A percentile compares a stretch with the other conserved stretches of the same genome.
phyloP scores from a whole-genome alignment of 805 yeast species.

The Starmerella floricola region DNA sequence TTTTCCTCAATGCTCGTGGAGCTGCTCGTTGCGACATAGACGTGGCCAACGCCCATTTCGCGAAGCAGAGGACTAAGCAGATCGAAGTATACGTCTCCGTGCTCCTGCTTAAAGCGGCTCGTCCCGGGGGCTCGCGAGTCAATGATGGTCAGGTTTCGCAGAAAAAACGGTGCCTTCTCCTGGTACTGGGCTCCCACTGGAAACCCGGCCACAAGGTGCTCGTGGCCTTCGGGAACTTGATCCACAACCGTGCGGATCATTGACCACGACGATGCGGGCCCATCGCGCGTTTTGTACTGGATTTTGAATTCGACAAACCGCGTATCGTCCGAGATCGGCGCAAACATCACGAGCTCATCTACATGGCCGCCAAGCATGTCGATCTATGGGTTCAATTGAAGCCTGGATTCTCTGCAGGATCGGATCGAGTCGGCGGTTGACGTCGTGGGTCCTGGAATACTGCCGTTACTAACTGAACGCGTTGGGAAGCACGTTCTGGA shows the following conservation, averaged over 20 bases:
- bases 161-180: constrained; percentile 19
- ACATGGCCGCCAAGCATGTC: background rate
- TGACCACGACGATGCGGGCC: constrained; percentile 7
- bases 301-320: constrained; percentile 12
- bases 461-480: too few species aligned
- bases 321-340: constrained; percentile 8
- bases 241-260: constrained; percentile 8
- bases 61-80: constrained; percentile 28
- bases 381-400: too few species aligned
- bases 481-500: too few species aligned
- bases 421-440: too few species aligned
- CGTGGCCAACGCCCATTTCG: constrained; percentile 27
- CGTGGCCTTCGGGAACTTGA: constrained; percentile 3
- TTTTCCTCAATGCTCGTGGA: constrained; percentile 26
- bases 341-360: constrained; percentile 7
- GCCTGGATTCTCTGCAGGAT: too few species aligned
- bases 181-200: constrained; percentile 13
- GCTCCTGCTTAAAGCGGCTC: constrained; percentile 2
- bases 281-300: background rate
- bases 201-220: constrained; percentile 9
- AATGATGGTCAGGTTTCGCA: constrained; percentile 26
- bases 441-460: too few species aligned
- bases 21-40: constrained; percentile 28
- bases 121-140: constrained; percentile 29
- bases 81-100: constrained; percentile 23